phyloP scores from a whole-genome alignment of 306 rosid species.

The Hippophae rhamnoides region DNA sequence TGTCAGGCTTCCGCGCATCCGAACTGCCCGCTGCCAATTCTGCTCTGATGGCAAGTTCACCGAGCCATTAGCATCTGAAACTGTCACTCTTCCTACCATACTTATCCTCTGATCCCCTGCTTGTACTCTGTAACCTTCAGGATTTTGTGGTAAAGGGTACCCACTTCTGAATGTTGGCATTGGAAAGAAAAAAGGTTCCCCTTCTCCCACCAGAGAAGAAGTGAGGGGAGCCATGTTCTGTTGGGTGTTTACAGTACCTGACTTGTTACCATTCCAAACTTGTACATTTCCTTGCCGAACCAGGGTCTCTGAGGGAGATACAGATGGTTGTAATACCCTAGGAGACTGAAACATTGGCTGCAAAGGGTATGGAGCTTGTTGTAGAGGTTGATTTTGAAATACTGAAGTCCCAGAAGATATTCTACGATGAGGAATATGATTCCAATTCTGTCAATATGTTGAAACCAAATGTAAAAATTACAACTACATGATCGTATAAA shows the following conservation, averaged over 20 bases:
- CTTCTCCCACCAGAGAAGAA: no score
- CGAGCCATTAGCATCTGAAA: conserved; percentile 24
- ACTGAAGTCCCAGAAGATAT: conserved; percentile 28
- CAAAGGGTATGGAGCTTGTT: no score
- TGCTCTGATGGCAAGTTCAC: conserved; percentile 35
- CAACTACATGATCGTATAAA: no score
- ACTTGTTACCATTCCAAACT: conserved; percentile 27
- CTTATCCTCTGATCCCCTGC: conserved; percentile 13
- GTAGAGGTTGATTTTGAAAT: conserved; percentile 22
- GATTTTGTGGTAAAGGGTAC: conserved; percentile 16
- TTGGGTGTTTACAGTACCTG: conserved; percentile 25
- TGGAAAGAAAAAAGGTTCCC: conserved; percentile 14
- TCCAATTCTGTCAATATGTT: conserved; percentile 22
- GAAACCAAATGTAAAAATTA: no score
- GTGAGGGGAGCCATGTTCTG: conserved; percentile 4
- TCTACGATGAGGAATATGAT: conserved; percentile 16
- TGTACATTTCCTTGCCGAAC: conserved; percentile 36
- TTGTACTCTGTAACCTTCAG: conserved; percentile 24
- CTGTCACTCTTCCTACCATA: conserved; percentile 28
- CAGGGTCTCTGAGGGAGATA: conserved; percentile 18
- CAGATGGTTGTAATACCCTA: conserved; percentile 15
- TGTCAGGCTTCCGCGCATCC: conserved; percentile 85
- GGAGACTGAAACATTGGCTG: conserved; percentile 12
- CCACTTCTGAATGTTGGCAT: conserved; percentile 22
- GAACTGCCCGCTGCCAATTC: conserved; percentile 47